Percentiles rank a stretch among this genome's conserved stretches.
Evolutionary conservation across 495 filamentous ascomycete species (phyloP).

Genomic region (Immersiella caudata): DNA sequence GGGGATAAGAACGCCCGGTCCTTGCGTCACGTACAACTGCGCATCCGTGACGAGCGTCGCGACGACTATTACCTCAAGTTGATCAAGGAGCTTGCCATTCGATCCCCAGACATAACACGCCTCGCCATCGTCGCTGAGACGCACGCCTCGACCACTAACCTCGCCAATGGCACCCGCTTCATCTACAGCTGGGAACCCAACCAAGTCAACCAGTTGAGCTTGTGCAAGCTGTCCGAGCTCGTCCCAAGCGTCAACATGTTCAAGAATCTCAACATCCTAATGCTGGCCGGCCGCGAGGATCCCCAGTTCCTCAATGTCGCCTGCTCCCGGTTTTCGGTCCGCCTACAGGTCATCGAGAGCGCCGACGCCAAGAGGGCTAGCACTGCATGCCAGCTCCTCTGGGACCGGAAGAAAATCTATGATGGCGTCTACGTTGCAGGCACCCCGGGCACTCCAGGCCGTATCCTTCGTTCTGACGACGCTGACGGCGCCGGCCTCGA

Average conservation of each 20-base stretch:
- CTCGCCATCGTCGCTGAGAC: conserved; percentile 23
- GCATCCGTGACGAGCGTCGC: conserved; percentile 24
- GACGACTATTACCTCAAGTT: conserved; percentile 12
- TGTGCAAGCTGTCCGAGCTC: conserved; percentile 9
- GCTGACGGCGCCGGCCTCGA: neutral
- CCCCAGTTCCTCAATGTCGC: neutral
- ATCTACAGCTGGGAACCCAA: conserved; percentile 14
- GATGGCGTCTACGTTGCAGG: neutral
- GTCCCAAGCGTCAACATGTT: neutral
- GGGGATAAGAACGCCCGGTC: conserved; percentile 13
- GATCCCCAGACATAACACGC: conserved; percentile 16
- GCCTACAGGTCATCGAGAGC: neutral
- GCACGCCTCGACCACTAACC: neutral
- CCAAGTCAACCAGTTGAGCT: conserved; percentile 1
- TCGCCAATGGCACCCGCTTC: neutral
- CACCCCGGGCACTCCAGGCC: neutral
- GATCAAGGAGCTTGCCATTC: conserved; percentile 8
- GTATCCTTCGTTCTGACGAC: neutral
- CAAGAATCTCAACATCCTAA: conserved; percentile 1
- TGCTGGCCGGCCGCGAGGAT: conserved; percentile 5
- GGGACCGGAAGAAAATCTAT: neutral
- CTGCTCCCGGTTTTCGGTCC: neutral
- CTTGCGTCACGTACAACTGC: conserved; percentile 24
- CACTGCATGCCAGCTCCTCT: neutral
- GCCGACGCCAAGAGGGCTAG: neutral